Base-by-base conservation (phyloP, 371 early-diverging fungal genomes). In the Mortierella sp. region DNA sequence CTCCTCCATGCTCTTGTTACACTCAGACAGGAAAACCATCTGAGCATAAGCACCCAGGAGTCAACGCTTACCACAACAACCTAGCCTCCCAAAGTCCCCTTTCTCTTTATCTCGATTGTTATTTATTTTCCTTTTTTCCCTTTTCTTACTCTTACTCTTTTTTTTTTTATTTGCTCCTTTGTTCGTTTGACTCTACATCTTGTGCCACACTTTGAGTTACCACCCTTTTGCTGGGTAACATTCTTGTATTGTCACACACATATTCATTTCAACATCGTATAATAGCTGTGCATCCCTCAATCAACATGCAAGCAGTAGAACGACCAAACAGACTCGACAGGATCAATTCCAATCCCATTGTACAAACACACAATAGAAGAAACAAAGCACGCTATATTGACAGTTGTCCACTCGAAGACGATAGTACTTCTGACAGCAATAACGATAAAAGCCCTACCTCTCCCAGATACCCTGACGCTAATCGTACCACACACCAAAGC, bases 221-320 rank as follows among this genome's bases (percentile, higher is more conserved):
- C 26, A 10, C 12, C 12, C 1, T 47, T 47, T 47, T 37, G 45
- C 19, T 19, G 5, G 19, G 19, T 13, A 43, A 43, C 45, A 19
- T 17, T 13, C 45, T 43, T 43, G 45, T 17, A 13, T 31, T 45
- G 47, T 28, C 17, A 23, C 47, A 26, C 47, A 26, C 47, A 45
- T 28, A 26, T 28, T 26, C 51, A 51, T 17, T 9, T 51, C 26
- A 0, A 12, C 51, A 22, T 47, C 47, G 17, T 26, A 26, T 26
- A 43, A 43, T 43, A 43, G 13, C 19, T 43, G 45, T 17, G 45
- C 45, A 37, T 37, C 8, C 6, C 8, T 29, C 2, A 13, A 35
- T 28, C 57, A 60, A n/a, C 59, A 72, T 72, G 66, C 72, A 65
- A 55, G n/a, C n/a, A n/a, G 61, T 72, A 19, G 72, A 71, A 60